phyloP scores from a whole-genome alignment of 1,139 yeast species.

The Casaregolazyma lundiana region DNA sequence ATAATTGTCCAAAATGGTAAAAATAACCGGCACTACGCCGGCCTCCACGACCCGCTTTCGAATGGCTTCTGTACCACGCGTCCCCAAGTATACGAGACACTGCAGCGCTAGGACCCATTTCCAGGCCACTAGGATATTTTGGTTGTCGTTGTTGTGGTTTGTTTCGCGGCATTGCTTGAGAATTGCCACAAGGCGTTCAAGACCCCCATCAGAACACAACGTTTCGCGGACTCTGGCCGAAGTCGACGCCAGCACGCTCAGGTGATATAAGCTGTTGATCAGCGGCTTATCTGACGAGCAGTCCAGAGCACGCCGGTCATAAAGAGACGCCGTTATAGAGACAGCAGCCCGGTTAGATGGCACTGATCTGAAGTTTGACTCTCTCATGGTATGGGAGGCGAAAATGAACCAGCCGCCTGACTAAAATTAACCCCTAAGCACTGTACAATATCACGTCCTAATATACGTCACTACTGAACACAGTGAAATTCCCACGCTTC shows the following conservation, averaged over 20 bases:
- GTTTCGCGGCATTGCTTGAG: slow-evolving; percentile 64
- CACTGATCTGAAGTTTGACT: slow-evolving; percentile 78
- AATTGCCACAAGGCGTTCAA: slow-evolving; percentile 81
- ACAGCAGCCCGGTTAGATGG: slow-evolving; percentile 83
- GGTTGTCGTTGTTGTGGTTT: slow-evolving; percentile 11
- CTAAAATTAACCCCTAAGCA: too few species aligned
- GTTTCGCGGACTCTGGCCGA: slow-evolving; percentile 90
- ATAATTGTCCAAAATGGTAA: slow-evolving; percentile 87
- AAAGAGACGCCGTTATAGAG: slow-evolving; percentile 79
- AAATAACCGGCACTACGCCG: slow-evolving; percentile 84
- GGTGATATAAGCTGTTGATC: slow-evolving; percentile 84
- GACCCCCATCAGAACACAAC: slow-evolving; percentile 82
- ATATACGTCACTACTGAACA: too few species aligned
- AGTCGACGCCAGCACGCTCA: slow-evolving; percentile 80
- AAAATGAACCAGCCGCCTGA: background rate
- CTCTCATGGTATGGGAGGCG: slow-evolving; percentile 57
- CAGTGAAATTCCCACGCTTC: too few species aligned
- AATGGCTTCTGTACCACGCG: slow-evolving; percentile 84
- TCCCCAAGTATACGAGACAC: slow-evolving; percentile 84
- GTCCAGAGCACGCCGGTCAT: slow-evolving; percentile 89
- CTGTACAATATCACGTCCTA: too few species aligned
- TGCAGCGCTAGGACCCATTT: slow-evolving; percentile 96
- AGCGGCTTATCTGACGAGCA: slow-evolving; percentile 86
- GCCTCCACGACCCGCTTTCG: slow-evolving; percentile 86
- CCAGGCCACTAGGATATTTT: slow-evolving; percentile 61